These are phyloP conservation scores for Gnomoniopsis smithogilvyi DNA, from an alignment of 2,329 filamentous ascomycete genomes.

Conservation along the genomic window DNA sequence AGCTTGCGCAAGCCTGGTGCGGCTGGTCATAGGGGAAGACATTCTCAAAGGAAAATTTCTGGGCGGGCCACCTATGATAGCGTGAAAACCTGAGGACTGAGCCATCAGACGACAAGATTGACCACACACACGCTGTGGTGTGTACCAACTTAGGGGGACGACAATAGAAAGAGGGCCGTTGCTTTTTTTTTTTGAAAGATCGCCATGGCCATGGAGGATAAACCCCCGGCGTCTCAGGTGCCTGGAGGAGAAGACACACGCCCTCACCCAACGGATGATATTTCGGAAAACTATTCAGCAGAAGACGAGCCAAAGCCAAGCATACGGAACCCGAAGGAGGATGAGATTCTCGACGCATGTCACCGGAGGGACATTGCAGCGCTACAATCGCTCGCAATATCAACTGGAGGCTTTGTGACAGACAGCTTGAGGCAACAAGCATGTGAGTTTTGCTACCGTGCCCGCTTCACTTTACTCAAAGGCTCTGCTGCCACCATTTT, in stretches of 20 bases:
- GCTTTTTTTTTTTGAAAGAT: neutral
- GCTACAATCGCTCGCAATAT: slow-evolving; percentile 57
- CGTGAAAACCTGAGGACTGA: neutral
- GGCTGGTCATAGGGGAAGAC: too few relatives aligned
- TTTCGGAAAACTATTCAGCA: neutral
- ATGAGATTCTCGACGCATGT: slow-evolving; percentile 59
- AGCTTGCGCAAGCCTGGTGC: too few relatives aligned
- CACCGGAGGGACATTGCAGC: slow-evolving; percentile 50
- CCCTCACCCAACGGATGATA: neutral
- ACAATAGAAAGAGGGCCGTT: neutral
- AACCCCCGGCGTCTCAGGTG: neutral
- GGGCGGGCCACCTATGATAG: neutral
- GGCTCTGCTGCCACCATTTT: neutral
- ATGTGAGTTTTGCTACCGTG: slow-evolving; percentile 57
- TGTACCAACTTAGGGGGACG: neutral
- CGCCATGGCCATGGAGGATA: slow-evolving; percentile 7
- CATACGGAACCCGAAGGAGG: slow-evolving; percentile 30
- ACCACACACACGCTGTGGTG: neutral
- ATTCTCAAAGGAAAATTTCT: neutral
- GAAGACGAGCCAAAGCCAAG: neutral
- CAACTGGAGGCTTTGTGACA: slow-evolving; percentile 63
- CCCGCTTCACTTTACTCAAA: neutral
- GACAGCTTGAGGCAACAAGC: slow-evolving; percentile 68
- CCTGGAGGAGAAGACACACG: neutral
- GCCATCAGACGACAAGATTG: neutral